Evolutionary conservation across 169 alveolate species (phyloP), one percentile per base, ranked within the genome.

Genomic region (Blepharisma undulans): DNA sequence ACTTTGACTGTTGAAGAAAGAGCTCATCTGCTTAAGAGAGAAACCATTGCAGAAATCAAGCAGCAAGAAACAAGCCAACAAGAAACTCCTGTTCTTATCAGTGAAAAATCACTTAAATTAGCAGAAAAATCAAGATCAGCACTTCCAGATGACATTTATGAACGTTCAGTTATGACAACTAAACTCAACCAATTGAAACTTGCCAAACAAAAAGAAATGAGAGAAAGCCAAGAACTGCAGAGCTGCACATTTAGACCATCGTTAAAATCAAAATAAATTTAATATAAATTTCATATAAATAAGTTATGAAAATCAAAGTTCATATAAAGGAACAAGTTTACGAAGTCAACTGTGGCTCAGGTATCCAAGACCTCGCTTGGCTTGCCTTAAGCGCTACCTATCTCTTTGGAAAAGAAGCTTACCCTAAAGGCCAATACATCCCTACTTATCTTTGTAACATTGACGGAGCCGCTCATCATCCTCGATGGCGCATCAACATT

Each of bases 341-440:
- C 89, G 96, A 91, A 88, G 91, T 93, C 19, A 90, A 84, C 82
- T 93, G 96, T 89, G 96, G 92, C 34, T 91, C 91, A 89, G 96
- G 96, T 18, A 89, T 92, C 0, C 94, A 93, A 91, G 96, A 93
- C 76, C 81, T 93, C 14, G 96, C 94, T 19, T 93, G 96, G 96
- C 77, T 93, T 60, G 90, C 94, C 19, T 33, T 93, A 71, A 89
- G 93, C 80, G 96, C 96, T 2, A 90, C 94, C 36, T 91, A 88
- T 76, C 84, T 91, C 72, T 93, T 88, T 89, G 96, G 96, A 5
- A 93, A 91, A 91, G 92, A 85, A 36, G 92, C 96, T 16, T 93
- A 84, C 74, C 96, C 96, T 29, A 76, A 82, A 25, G 92, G 94
- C 16, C 87, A 90, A 21, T 89, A 91, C 91, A 84, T 90, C 5